Conservation (phyloP, 352 stramenopile genomes). For the Plasmopara halstedii region DNA sequence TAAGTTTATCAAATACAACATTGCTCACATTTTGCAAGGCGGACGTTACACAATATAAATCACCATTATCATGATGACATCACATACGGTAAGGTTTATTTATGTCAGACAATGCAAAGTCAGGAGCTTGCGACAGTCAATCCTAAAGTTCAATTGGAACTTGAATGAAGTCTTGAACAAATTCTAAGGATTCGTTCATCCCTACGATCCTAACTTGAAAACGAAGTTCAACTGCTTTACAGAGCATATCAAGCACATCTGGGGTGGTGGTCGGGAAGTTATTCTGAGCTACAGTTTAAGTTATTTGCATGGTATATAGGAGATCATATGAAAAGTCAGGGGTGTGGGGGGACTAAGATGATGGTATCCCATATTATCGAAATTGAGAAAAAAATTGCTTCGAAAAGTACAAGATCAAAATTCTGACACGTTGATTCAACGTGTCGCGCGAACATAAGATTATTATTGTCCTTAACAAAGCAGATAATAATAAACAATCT, state of each 20-base stretch:
- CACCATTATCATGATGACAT: constrained; percentile 1
- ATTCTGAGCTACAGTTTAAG: background rate
- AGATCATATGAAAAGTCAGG: background rate
- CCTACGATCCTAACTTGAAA: background rate
- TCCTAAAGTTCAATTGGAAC: background rate
- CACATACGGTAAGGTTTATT: background rate
- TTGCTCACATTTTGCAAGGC: no score
- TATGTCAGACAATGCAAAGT: background rate
- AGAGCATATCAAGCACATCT: constrained; percentile 1
- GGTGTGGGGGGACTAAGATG: background rate
- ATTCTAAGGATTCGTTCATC: constrained; percentile 1
- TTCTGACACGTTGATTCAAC: background rate
- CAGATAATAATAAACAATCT: background rate
- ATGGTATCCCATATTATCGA: background rate
- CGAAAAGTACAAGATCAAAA: background rate
- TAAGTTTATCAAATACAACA: no score
- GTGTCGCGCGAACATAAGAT: background rate
- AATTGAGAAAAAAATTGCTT: background rate
- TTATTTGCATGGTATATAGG: background rate
- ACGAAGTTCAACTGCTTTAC: background rate
- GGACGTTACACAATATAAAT: no score
- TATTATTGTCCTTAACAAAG: background rate
- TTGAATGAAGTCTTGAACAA: background rate
- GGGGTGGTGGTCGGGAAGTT: background rate
- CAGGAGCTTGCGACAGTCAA: constrained; percentile 1